Conservation (phyloP, 306 rosid genomes). For the Alnus rubra region DNA sequence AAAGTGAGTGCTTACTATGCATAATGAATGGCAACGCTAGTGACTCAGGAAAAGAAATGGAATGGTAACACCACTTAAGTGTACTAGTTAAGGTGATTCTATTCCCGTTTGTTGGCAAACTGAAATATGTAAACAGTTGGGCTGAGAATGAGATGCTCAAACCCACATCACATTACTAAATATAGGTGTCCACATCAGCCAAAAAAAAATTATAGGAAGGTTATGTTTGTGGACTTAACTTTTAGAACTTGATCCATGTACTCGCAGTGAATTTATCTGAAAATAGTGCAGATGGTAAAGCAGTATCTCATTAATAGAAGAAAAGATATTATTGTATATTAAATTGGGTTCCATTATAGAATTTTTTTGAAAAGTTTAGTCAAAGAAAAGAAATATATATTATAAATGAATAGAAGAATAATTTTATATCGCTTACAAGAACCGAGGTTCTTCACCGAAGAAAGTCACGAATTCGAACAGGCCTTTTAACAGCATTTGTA, state of each 20-base stretch:
- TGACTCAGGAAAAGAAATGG: background rate
- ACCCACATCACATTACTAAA: background rate
- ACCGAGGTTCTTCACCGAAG: constrained; percentile 37
- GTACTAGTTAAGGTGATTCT: too few relatives aligned
- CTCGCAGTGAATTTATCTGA: background rate
- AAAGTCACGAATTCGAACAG: constrained; percentile 84
- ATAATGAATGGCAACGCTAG: background rate
- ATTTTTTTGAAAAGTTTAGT: background rate
- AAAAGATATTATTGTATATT: background rate
- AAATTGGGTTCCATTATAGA: background rate
- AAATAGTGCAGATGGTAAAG: background rate
- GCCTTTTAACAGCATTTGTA: constrained; percentile 90
- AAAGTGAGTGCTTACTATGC: background rate
- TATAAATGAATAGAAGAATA: background rate
- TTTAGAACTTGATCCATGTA: background rate
- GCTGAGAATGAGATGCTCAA: background rate
- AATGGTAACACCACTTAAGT: too few relatives aligned
- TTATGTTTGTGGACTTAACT: background rate
- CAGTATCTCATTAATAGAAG: background rate
- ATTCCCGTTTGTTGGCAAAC: too few relatives aligned
- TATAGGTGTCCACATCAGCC: background rate
- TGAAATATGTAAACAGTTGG: background rate
- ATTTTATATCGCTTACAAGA: constrained; percentile 10
- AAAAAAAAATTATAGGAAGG: background rate
- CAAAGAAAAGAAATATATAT: background rate